A percentile compares a stretch with the other conserved stretches of the same genome.
Evolutionary conservation across 176 grass and related monocot genomes (phyloP).

Genomic region (Poa annua): DNA sequence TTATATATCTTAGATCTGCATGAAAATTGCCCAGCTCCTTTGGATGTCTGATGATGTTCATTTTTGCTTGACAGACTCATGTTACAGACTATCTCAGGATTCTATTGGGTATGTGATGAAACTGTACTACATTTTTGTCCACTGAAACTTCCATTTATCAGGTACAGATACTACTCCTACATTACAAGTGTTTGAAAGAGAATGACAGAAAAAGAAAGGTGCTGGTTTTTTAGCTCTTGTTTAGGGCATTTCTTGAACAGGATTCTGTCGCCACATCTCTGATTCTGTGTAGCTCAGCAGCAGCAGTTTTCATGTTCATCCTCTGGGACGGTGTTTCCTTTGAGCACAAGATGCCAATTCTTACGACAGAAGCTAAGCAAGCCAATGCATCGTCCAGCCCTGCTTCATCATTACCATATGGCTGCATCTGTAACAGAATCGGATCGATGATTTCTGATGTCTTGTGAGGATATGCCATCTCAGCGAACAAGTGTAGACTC

Average conservation of each 20-base stretch:
- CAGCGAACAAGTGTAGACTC: constrained; percentile 21
- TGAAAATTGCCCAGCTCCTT: background rate
- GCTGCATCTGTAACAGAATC: background rate
- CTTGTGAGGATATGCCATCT: constrained; percentile 35
- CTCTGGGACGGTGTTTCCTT: constrained; percentile 22
- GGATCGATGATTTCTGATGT: constrained; percentile 36
- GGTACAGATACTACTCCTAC: background rate
- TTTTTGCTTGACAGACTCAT: constrained; percentile 30
- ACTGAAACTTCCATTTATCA: background rate
- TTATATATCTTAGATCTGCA: background rate
- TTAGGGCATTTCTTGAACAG: background rate
- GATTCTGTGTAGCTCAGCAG: constrained; percentile 27
- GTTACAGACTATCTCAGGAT: background rate
- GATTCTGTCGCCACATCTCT: background rate
- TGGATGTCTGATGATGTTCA: background rate
- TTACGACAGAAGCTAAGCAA: constrained; percentile 27
- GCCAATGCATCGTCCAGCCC: background rate
- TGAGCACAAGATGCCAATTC: constrained; percentile 36
- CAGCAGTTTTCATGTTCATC: constrained; percentile 33
- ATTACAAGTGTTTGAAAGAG: background rate
- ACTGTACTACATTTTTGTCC: background rate
- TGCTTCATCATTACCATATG: background rate
- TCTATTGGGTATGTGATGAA: background rate
- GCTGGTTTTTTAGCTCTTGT: background rate
- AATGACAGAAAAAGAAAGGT: background rate